Conservation (phyloP, 352 stramenopile species). For the Thraustotheca clavata region DNA sequence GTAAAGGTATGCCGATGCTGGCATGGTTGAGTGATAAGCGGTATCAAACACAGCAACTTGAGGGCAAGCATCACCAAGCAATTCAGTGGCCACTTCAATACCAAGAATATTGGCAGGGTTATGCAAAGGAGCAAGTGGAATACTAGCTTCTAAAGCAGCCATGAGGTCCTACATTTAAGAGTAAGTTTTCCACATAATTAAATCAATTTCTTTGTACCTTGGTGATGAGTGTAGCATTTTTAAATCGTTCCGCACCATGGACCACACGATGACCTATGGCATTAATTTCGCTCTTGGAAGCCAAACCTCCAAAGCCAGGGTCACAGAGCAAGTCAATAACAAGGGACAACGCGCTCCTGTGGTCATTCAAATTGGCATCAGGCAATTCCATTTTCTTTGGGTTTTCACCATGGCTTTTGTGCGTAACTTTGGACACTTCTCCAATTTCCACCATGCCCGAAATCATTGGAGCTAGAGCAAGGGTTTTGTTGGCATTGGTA, state of each 20-base stretch:
- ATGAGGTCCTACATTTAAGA: slow-evolving; percentile 30
- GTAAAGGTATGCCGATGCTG: slow-evolving; percentile 71
- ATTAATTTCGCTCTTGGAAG: slow-evolving; percentile 41
- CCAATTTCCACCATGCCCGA: slow-evolving; percentile 67
- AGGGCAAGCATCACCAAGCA: slow-evolving; percentile 50
- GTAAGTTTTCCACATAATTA: neutral
- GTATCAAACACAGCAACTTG: slow-evolving; percentile 89
- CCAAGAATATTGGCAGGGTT: slow-evolving; percentile 81
- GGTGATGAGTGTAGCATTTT: slow-evolving; percentile 46
- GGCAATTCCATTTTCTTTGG: slow-evolving; percentile 44
- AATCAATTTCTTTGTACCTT: neutral
- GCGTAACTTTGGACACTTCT: slow-evolving; percentile 54
- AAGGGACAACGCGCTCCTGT: slow-evolving; percentile 12
- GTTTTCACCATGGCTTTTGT: slow-evolving; percentile 42
- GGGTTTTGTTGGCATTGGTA: slow-evolving; percentile 24
- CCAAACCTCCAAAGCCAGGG: slow-evolving; percentile 18
- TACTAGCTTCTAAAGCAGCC: slow-evolving; percentile 48
- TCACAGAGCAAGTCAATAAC: slow-evolving; percentile 19
- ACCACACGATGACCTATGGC: slow-evolving; percentile 83
- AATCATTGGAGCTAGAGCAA: slow-evolving; percentile 52
- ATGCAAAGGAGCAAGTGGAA: slow-evolving; percentile 70
- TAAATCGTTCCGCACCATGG: slow-evolving; percentile 76
- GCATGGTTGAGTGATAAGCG: slow-evolving; percentile 83
- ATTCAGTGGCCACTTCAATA: slow-evolving; percentile 69
- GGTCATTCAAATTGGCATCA: slow-evolving; percentile 29